A percentile compares a stretch with the other conserved stretches of the same genome.
Evolutionary conservation across 2,329 filamentous ascomycete species (phyloP).

Genomic region (Verticillium zaregamsianum): DNA sequence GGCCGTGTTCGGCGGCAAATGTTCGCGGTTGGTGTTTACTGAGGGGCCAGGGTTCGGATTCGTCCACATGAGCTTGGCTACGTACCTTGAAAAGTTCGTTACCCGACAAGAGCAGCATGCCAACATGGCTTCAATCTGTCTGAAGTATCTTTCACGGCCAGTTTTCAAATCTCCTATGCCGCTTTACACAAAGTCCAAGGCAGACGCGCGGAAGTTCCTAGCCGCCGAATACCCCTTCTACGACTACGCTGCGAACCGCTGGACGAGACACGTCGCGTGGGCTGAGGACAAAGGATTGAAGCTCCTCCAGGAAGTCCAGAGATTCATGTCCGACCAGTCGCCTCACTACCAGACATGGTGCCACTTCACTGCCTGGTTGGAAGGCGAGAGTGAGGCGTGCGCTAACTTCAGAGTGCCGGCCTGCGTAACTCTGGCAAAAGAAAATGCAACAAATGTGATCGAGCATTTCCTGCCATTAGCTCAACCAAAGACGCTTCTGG

Average conservation of each 20-base stretch:
- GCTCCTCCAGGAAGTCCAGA: conserved; percentile 7
- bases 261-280: conserved; percentile 8
- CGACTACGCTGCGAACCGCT: conserved; percentile 11
- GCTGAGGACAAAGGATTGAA: conserved; percentile 6
- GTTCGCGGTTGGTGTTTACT: neutral
- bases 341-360: conserved; percentile 14
- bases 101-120: conserved; percentile 9
- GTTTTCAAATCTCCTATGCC: neutral
- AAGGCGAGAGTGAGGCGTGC: neutral
- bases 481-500: neutral
- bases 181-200: neutral
- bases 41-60: neutral
- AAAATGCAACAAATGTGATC: neutral
- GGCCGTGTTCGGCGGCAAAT: neutral
- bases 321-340: conserved; percentile 10
- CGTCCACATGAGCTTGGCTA: neutral
- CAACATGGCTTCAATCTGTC: conserved; percentile 14
- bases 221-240: conserved; percentile 10
- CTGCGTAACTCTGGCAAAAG: neutral
- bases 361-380: conserved; percentile 2
- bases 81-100: neutral
- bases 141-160: conserved; percentile 13
- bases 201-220: neutral
- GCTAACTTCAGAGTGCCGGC: neutral
- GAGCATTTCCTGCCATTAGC: neutral